Evolutionary conservation across 768 basidiomycete species (phyloP).

Genomic region (Termitomyces bulborhizus): DNA sequence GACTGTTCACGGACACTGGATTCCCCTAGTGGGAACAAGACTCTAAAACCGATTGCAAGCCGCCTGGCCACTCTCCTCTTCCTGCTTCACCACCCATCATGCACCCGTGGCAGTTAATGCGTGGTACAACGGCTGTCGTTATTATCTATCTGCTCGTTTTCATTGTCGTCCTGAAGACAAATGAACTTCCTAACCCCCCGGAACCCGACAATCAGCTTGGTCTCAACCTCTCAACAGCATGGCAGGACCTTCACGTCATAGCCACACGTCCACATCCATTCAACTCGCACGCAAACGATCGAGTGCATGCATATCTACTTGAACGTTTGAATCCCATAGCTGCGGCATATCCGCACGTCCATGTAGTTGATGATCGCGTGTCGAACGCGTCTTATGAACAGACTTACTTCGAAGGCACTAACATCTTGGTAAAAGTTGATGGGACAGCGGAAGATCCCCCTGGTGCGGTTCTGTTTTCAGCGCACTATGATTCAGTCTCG

Average conservation of each 20-base stretch:
- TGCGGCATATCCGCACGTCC: slow-evolving; percentile 35
- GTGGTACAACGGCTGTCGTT: slow-evolving; percentile 5
- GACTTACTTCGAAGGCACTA: slow-evolving; percentile 66
- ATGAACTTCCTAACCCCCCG: slow-evolving; percentile 9
- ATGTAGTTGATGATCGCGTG: slow-evolving; percentile 42
- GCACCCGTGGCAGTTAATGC: slow-evolving; percentile 3
- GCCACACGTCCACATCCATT: slow-evolving; percentile 69
- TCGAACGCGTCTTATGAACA: slow-evolving; percentile 13
- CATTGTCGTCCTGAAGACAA: slow-evolving; percentile 8
- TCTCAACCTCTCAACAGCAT: slow-evolving; percentile 12
- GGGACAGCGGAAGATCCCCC: slow-evolving; percentile 35
- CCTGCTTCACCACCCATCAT: not conserved
- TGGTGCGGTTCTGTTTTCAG: slow-evolving; percentile 63
- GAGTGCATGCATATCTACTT: slow-evolving; percentile 55
- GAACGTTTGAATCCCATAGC: slow-evolving; percentile 44
- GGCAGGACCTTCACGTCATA: slow-evolving; percentile 28
- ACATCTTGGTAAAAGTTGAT: slow-evolving; percentile 59
- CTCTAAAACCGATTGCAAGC: not conserved
- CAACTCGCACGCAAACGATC: slow-evolving; percentile 72
- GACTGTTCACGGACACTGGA: too few species aligned
- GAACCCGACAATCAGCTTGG: slow-evolving; percentile 1
- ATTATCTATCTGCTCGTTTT: slow-evolving; percentile 10
- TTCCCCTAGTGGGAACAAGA: not conserved
- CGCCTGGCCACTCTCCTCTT: not conserved
- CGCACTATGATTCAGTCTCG: slow-evolving; percentile 80